Base-by-base conservation (phyloP, 768 basidiomycete species). In the Boletus pseudopeckii region DNA sequence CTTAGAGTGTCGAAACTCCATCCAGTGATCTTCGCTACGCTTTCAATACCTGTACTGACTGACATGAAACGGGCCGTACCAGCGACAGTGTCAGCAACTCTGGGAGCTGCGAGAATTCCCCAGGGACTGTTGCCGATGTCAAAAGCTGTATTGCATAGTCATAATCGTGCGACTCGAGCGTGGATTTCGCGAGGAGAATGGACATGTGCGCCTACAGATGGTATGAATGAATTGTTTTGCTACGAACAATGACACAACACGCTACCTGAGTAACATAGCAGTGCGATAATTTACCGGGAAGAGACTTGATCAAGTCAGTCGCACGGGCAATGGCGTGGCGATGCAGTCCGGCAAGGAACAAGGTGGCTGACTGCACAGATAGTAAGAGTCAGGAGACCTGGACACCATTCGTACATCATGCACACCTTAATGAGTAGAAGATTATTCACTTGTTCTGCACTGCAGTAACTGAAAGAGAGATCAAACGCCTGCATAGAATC, bases 401-500 rank as follows among this genome's bases (percentile, higher is more conserved):
- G 3, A 24, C 11, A 20, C 17, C 2, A 11, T 22, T 18, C 2
- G 2, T 32, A 20, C 1, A 0, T 11, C 11, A 17, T 18, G 7
- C 45, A 13, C 18, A 58, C 60, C 60, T 62, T 62, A 33, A 62
- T n/a, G 2, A 62, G 56, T 13, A 63, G 36, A 32, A 62, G 56
- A 41, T 47, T 54, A 9, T 40, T 43, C 7, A 50, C n/a, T 17
- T 52, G 45, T n/a, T 62, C 45, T 11, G 38, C 6, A 7, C n/a
- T 7, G 34, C 52, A 62, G 22, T 26, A 28, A 32, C 37, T 11
- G 32, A 62, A 58, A 13, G 47, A 50, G 44, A 62, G 50, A 32
- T 62, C 61, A 41, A 62, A 58, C 7, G 53, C 61, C 20, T 58
- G 56, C 50, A 62, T 58, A 1, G 56, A 50, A 38, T 62, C 50